A percentile compares a stretch with the other conserved stretches of the same genome.
Evolutionary conservation across 805 yeast species (phyloP).

Genomic region (Saccharomycopsis sp.): DNA sequence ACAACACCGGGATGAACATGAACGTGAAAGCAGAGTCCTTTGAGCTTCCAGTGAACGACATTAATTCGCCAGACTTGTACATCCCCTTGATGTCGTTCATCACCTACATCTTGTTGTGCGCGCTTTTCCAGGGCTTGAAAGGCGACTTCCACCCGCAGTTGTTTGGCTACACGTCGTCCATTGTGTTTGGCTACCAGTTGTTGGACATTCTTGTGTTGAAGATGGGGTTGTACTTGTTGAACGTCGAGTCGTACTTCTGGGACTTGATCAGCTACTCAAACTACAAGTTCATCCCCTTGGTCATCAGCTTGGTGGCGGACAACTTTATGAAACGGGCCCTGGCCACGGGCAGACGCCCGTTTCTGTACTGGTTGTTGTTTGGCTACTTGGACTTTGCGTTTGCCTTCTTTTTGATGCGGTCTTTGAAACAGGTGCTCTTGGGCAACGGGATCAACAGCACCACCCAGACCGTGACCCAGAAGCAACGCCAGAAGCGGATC

Average conservation of each 20-base stretch:
- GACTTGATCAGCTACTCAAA: constrained; percentile 88
- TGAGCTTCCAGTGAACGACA: constrained; percentile 76
- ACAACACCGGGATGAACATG: too few relatives aligned
- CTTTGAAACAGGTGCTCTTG: constrained; percentile 18
- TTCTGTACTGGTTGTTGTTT: constrained; percentile 15
- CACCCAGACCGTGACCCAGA: constrained; percentile 19
- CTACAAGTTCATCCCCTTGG: constrained; percentile 82
- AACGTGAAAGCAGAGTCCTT: constrained; percentile 31
- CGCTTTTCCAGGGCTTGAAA: constrained; percentile 72
- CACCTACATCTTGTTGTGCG: constrained; percentile 78
- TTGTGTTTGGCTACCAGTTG: constrained; percentile 73
- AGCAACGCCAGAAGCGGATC: constrained; percentile 20
- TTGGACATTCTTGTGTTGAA: constrained; percentile 70
- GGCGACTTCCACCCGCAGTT: constrained; percentile 92
- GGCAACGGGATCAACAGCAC: constrained; percentile 20
- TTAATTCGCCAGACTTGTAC: constrained; percentile 93
- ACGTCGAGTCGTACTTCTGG: constrained; percentile 60
- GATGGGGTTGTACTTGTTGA: constrained; percentile 73
- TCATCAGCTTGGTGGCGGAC: constrained; percentile 37
- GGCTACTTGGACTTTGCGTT: constrained; percentile 21
- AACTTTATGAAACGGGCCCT: constrained; percentile 3
- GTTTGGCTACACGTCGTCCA: constrained; percentile 78
- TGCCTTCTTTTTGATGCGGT: constrained; percentile 21
- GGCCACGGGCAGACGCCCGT: background rate
- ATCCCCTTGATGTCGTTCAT: constrained; percentile 90